Conservation (phyloP, 371 early-diverging fungal genomes). For the Mortierella sp. region DNA sequence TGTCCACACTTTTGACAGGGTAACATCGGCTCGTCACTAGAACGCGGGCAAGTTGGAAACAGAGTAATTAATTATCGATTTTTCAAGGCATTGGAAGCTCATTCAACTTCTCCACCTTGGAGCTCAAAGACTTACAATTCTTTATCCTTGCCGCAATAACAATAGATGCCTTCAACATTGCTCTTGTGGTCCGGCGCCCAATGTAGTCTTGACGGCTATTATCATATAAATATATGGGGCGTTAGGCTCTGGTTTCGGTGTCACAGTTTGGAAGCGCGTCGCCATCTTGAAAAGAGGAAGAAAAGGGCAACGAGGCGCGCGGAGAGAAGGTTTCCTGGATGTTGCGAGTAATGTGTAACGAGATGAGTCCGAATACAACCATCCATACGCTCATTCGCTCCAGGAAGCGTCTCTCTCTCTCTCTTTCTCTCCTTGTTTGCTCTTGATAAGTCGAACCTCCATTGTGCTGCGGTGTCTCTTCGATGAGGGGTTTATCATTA, state of each 20-base stretch:
- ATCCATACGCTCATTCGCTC: not conserved
- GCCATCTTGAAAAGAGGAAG: not conserved
- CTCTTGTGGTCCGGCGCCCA: conserved; percentile 51
- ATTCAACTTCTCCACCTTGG: too few species aligned
- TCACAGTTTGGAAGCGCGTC: not conserved
- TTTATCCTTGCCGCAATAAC: conserved; percentile 75
- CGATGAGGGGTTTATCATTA: conserved; percentile 8
- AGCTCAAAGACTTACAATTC: conserved; percentile 53
- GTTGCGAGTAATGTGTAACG: too few species aligned
- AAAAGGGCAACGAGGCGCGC: not conserved
- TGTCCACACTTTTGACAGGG: conserved; percentile 71
- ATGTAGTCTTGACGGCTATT: conserved; percentile 37
- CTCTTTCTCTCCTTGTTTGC: not conserved
- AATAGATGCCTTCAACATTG: conserved; percentile 70
- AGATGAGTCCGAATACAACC: not conserved
- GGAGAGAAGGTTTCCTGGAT: not conserved
- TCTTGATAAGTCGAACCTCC: not conserved
- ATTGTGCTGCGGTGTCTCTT: not conserved
- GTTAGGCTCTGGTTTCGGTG: not conserved
- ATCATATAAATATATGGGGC: too few species aligned
- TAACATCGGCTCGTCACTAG: conserved; percentile 70
- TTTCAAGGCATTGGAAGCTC: not conserved
- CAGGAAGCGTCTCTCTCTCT: too few species aligned
- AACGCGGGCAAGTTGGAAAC: not conserved
- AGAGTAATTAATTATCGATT: not conserved